Evolutionary conservation across 371 early-diverging fungal species (phyloP), one percentile per base, ranked within the genome.

Genomic region (Choanephora cucurbitarum): DNA sequence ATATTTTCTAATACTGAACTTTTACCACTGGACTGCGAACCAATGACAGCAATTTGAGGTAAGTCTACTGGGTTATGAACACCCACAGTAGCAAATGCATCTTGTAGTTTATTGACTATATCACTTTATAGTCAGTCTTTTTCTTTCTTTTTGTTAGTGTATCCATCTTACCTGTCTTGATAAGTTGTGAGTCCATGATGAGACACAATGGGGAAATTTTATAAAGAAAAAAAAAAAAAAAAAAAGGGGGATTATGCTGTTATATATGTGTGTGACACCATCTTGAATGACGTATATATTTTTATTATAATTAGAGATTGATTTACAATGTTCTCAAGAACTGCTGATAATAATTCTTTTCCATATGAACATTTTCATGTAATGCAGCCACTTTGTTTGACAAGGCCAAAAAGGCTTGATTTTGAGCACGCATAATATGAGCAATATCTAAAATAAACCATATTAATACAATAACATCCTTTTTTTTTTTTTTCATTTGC

Each of bases 1-100:
- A 99, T 95, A 77, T 98, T 98, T 64, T 99, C 99, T 33, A 99
- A 84, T 33, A 99, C 99, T 28, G 98, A 98, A 70, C 91, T 91
- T 79, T 99, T 99, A 42, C 99, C 99, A 71, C 93, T 90, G 58
- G 93, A 92, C 77, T 99, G 98, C n/a, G 90, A 89, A 37, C 98
- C 99, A 69, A 99, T 92, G 42, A 98, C 99, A 43, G 93, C 92
- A 70, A 99, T 98, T 78, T 98, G 99, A 10, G 99, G 99, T 47
- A 99, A 78, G 79, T 99, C 99, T 6, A 99, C 93, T 5, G 98
- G 97, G 70, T 97, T 97, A 55, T 89, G 83, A 34, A 96, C 96
- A 52, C 96, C 95, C n/a, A 95, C 96, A 9, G 95, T 91, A 15
- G 95, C 79, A 77, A 99, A 99, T 37, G 97, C 95, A 72, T 97